Percentiles rank a stretch among this genome's conserved stretches.
These are phyloP conservation scores for Yamadazyma pseudoaaseri DNA, from an alignment of 1,139 yeast genomes.

Conservation along the genomic window DNA sequence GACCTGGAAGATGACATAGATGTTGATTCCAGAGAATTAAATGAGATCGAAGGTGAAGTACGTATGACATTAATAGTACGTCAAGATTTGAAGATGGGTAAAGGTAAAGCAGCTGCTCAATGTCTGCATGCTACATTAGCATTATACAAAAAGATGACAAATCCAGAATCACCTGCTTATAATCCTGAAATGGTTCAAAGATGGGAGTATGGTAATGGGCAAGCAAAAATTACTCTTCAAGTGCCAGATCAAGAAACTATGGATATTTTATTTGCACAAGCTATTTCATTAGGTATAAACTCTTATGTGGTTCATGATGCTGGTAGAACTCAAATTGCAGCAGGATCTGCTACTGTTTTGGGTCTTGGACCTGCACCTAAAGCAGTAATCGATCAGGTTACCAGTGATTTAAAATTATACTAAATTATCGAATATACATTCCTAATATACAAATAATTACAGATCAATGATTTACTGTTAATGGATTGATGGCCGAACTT, in stretches of 20 bases:
- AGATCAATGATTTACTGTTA: slow-evolving; percentile 23
- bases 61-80: slow-evolving; percentile 88
- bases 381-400: slow-evolving; percentile 71
- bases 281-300: slow-evolving; percentile 76
- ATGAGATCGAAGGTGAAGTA: slow-evolving; percentile 72
- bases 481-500: slow-evolving; percentile 46
- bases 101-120: slow-evolving; percentile 97
- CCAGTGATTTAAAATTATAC: slow-evolving; percentile 75
- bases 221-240: slow-evolving; percentile 92
- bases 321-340: slow-evolving; percentile 92
- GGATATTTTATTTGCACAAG: slow-evolving; percentile 76
- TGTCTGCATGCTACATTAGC: slow-evolving; percentile 98
- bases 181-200: slow-evolving; percentile 61
- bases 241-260: slow-evolving; percentile 72
- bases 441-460: slow-evolving; percentile 2
- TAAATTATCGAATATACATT: slow-evolving; percentile 23
- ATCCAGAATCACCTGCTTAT: slow-evolving; percentile 52
- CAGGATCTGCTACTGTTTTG: slow-evolving; percentile 91
- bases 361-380: slow-evolving; percentile 99
- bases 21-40: slow-evolving; percentile 57
- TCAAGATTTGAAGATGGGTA: slow-evolving; percentile 86
- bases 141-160: slow-evolving; percentile 69
- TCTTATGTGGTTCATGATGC: slow-evolving; percentile 89
- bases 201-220: slow-evolving; percentile 81
- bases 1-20: slow-evolving; percentile 40